Percentiles rank a stretch among this genome's conserved stretches.
Evolutionary conservation across 2,329 filamentous ascomycete genomes (phyloP).

Genomic region (Acephala macrosclerotiorum): DNA sequence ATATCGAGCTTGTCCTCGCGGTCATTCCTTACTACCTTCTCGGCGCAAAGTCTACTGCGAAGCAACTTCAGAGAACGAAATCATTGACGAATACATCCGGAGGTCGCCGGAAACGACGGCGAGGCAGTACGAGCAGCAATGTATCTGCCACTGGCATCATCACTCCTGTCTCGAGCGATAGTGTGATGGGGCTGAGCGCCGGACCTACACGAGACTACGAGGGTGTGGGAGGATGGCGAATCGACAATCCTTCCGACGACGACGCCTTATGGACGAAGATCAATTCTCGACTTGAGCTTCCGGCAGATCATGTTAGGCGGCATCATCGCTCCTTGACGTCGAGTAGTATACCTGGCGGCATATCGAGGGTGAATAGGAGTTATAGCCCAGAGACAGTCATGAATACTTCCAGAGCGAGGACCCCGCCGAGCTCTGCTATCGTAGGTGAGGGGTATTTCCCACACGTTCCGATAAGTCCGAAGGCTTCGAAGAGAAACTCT

Average conservation of each 20-base stretch:
- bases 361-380: constrained; percentile 32
- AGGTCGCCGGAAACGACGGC: constrained; percentile 33
- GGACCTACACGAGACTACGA: constrained; percentile 65
- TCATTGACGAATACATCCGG: constrained; percentile 21
- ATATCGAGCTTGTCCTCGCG: constrained; percentile 66
- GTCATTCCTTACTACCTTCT: constrained; percentile 63
- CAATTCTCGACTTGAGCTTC: constrained; percentile 59
- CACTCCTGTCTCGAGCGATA: constrained; percentile 38
- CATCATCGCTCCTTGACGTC: constrained; percentile 52
- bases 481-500: constrained; percentile 27
- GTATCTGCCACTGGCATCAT: constrained; percentile 44
- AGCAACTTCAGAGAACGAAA: constrained; percentile 8
- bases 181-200: constrained; percentile 52
- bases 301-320: constrained; percentile 49
- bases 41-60: constrained; percentile 21
- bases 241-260: constrained; percentile 49
- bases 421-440: constrained; percentile 47
- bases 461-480: constrained; percentile 26
- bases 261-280: constrained; percentile 57
- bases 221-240: constrained; percentile 64
- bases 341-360: constrained; percentile 32
- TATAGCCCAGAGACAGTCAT: constrained; percentile 44
- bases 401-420: constrained; percentile 58
- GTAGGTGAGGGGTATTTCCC: constrained; percentile 34
- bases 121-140: constrained; percentile 42